Evolutionary conservation across 2,329 filamentous ascomycete genomes (phyloP), one percentile per base, ranked within the genome.

Genomic region (Botrytis pseudocinerea): DNA sequence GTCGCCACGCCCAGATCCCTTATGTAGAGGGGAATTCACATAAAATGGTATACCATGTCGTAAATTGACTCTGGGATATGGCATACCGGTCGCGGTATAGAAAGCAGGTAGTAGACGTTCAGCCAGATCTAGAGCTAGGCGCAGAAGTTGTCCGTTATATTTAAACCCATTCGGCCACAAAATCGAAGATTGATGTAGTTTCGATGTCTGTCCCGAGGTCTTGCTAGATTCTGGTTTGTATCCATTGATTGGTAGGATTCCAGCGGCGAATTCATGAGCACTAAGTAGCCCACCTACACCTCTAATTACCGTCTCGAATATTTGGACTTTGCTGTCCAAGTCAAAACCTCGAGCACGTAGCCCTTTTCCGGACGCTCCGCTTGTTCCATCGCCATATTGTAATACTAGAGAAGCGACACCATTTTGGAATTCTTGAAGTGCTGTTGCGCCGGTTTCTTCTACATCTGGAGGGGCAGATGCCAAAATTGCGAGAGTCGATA

Each of bases 271-370:
- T 60, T 98, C 84, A 83, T 99, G 96, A 2, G 95, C 94, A 79
- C 95, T 98, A 76, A 99, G 84, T 73, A 99, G 85, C 0, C 96
- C 96, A 22, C 96, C 96, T 63, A 97, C 89, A 25, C 95, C 96
- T 73, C 96, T 89, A 78, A 99, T 99, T 51, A 97, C 95, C 0
- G 95, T 98, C 84, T 99, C 96, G 80, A 99, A 99, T 57, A 99
- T 94, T 83, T 99, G 95, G 2, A 99, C 96, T 83, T 98, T 99
- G 84, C 95, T 97, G 82, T 99, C 95, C 59, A 97, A 85, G 82
- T 99, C 94, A 79, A 99, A 99, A 0, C 94, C 96, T 71, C 90
- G 88, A 5, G 91, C 90, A 76, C 94, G 87, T 73, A 87, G 85
- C 5, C 95, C 95, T 79, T 89, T 87, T 10, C 93, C 93, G 8